Evolutionary conservation across 2,329 filamentous ascomycete genomes (phyloP), one percentile per base, ranked within the genome.

Genomic region (Paraconiothyrium sp.): DNA sequence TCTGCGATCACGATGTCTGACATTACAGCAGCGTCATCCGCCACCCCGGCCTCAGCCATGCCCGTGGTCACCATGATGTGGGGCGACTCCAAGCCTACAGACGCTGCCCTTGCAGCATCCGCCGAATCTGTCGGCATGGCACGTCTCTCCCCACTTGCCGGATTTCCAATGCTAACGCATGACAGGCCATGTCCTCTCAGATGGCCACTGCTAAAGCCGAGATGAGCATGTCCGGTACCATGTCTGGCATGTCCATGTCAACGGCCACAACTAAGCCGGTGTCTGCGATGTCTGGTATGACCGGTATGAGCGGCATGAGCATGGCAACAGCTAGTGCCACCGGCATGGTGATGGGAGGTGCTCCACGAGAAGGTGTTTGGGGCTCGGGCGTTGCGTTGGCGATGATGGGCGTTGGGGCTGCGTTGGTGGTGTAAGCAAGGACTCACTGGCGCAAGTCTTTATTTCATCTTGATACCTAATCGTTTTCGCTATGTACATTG

Each of bases 21-120:
- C 39, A n/a, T 0, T 22, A 7, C 3, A 13, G n/a, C 30, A 55
- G 39, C 4, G 10, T 9, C 41, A 1, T 46, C 52, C 30, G 24
- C 4, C 27, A 44, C 37, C 4, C 41, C 43, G 11, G 39, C n/a
- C 39, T 37, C 48, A 20, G 32, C 48, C 3, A 34, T 35, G 27
- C 48, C 48, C 4, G 41, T 32, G 5, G 43, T 47, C 5, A 56
- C 54, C 3, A 56, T 47, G 41, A 56, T 56, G 41, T 56, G 54
- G 54, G 41, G 41, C 30, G 54, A 56, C 43, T 27, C 35, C 13
- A 55, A 55, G 16, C 52, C 41, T 24, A 46, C 52, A 3, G 30
- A 46, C 10, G 30, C 54, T 9, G 24, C 41, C 5, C n/a, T 47
- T n/a, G 32, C 32, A n/a, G 27, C 41, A 2, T 47, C 54, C 20